Evolutionary conservation across 2,329 filamentous ascomycete species (phyloP), one percentile per base, ranked within the genome.

Genomic region (Penicillium brevicompactum): DNA sequence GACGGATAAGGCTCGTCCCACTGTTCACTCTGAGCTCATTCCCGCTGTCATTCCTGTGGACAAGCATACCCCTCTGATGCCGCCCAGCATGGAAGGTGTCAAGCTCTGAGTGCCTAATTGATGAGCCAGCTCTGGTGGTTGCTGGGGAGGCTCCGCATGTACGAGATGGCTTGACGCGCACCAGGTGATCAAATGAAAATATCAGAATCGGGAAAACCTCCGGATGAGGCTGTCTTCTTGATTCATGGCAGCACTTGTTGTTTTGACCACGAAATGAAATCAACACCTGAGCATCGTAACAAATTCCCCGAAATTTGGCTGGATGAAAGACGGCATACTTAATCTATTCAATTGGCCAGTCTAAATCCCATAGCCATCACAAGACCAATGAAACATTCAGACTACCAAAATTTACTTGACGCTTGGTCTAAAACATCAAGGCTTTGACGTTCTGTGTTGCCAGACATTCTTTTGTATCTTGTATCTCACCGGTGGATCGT

Each of bases 81-180:
- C 51, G 8, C 48, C 45, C 32, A 40, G 5, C 3, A 53, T 53
- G 37, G 41, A 49, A 34, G n/a, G 30, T 6, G n/a, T 49, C 37
- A 49, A 30, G 21, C 14, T 49, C n/a, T 49, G 51, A 43, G 24
- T 6, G 2, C n/a, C 13, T 4, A 21, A n/a, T 10, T 22, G 5
- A 48, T 30, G 5, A 13, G 13, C 5, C 13, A n/a, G 34, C 34
- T n/a, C n/a, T 7, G 13, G 34, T 6, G 34, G n/a, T n/a, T 7
- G n/a, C 7, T 7, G 13, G 13, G 34, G 11, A 13, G n/a, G 34
- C 34, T 37, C 34, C 13, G 4, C 4, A n/a, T 53, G 44, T 53
- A 42, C 50, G 42, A 48, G 27, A 34, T 32, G 24, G 16, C 16
- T 47, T 9, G 16, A 21, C 7, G 27, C 44, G 42, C 24, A n/a